Conservation (phyloP, 495 filamentous ascomycete genomes). For the Clohesyomyces aquaticus region DNA sequence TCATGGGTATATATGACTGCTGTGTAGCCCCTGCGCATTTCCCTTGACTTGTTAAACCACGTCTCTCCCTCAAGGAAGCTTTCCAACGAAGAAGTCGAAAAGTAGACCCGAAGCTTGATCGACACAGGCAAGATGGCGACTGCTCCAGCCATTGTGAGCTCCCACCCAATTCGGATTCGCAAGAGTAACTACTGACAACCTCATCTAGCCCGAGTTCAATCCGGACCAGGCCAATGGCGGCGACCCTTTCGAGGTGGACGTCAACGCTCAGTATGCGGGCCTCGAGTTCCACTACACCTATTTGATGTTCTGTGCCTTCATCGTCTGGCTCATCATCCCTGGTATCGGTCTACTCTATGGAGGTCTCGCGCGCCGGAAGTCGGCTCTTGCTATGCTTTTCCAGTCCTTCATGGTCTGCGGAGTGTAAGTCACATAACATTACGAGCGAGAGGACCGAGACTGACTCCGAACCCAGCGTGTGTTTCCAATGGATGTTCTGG, state of each 20-base stretch:
- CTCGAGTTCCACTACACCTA: constrained; percentile 58
- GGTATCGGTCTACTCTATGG: constrained; percentile 63
- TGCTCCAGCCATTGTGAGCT: constrained; percentile 14
- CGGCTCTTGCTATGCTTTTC: constrained; percentile 59
- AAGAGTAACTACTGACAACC: constrained; percentile 21
- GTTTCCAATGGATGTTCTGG: constrained; percentile 64
- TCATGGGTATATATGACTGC: constrained; percentile 19
- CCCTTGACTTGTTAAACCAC: background rate
- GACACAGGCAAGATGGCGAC: constrained; percentile 9
- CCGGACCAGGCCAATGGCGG: constrained; percentile 43
- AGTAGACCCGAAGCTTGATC: too few relatives aligned
- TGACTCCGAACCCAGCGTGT: constrained; percentile 37
- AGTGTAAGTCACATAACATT: constrained; percentile 19
- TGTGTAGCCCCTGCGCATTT: constrained; percentile 4
- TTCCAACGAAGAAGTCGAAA: constrained; percentile 15
- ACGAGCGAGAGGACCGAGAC: background rate
- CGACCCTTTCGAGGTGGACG: constrained; percentile 45
- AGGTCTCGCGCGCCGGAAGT: constrained; percentile 62
- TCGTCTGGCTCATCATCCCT: constrained; percentile 65
- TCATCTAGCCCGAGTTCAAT: constrained; percentile 41
- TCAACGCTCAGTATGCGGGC: constrained; percentile 57
- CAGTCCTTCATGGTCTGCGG: constrained; percentile 56
- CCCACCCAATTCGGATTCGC: background rate
- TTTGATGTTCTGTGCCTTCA: constrained; percentile 55
- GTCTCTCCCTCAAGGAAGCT: constrained; percentile 5